Evolutionary conservation across 306 rosid species (phyloP).

Genomic region (Sicyos baderoa): DNA sequence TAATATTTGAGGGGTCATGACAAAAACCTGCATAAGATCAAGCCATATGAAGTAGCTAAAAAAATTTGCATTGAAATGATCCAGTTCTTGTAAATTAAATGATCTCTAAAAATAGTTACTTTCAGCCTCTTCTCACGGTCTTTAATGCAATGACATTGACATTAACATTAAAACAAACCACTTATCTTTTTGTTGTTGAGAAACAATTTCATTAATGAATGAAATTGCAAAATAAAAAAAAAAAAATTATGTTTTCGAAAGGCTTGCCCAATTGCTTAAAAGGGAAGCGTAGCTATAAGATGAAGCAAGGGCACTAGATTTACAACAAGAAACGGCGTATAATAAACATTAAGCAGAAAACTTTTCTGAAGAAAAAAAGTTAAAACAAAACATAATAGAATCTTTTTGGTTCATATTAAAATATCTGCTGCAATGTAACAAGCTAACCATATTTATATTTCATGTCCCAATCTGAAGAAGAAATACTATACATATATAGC

Average conservation of each 20-base stretch:
- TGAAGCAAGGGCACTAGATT: too few species aligned
- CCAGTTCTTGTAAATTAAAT: background rate
- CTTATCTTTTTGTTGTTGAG: too few species aligned
- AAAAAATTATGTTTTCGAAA: too few species aligned
- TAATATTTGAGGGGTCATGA: slow-evolving; percentile 79
- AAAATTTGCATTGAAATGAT: background rate
- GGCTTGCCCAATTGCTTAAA: too few species aligned
- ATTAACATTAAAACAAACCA: background rate
- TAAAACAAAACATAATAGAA: background rate
- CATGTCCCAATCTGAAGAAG: background rate
- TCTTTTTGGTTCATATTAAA: background rate
- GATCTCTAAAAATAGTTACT: background rate
- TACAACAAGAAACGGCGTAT: too few species aligned
- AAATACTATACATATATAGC: background rate
- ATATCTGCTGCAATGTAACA: background rate
- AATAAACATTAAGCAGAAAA: too few species aligned
- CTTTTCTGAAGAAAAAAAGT: too few species aligned
- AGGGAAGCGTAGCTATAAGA: too few species aligned
- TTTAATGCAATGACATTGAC: background rate
- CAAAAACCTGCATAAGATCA: slow-evolving; percentile 63
- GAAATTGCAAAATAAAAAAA: too few species aligned
- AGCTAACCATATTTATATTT: background rate
- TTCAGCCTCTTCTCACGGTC: background rate
- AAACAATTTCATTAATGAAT: too few species aligned
- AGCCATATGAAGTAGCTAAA: slow-evolving; percentile 16